Evolutionary conservation across 2,329 filamentous ascomycete genomes (phyloP), one percentile per base, ranked within the genome.

Genomic region (Aspergillus neotritici): DNA sequence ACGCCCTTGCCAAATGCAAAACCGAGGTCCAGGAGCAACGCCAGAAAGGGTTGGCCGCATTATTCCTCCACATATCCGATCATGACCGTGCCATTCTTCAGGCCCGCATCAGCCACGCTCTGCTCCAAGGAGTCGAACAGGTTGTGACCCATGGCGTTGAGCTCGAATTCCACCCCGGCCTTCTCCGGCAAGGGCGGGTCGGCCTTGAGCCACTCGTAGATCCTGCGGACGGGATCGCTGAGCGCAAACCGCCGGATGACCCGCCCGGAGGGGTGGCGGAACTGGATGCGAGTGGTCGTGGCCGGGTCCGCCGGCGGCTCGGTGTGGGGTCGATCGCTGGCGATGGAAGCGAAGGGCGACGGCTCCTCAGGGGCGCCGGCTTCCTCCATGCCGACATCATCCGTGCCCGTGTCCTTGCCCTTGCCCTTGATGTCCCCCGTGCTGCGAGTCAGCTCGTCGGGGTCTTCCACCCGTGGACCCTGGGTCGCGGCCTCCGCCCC

Each of bases 131-230:
- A 70, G 13, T 85, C 82, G 33, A 96, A 84, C 46, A 98, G 69
- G 58, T 98, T 93, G 61, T 84, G 84, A 37, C 89, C 87, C 80
- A 94, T 85, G 50, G 80, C 80, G 64, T 93, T 89, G 52, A 98
- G 76, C 64, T 97, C 91, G 67, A 98, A 98, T 49, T 80, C 78
- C 10, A 84, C 67, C 0, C 84, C 87, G 25, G 79, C 78, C 65
- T 88, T 91, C 56, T 85, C 88, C 53, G 90, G 84, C 37, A 94
- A 67, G 2, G 89, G 87, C 47, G 85, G 82, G 2, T 66, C 61
- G 1, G 90, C 84, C 71, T 97, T 98, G 52, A 98, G 80, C 88
- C 90, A 98, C 70, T 98, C 93, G 66, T 91, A 98, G 35, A 98
- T 82, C 10, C 87, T 80, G 43, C 81, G 78, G 10, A 98, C 89